phyloP scores from a whole-genome alignment of 2,329 filamentous ascomycete species.

The Fusarium multiceps region DNA sequence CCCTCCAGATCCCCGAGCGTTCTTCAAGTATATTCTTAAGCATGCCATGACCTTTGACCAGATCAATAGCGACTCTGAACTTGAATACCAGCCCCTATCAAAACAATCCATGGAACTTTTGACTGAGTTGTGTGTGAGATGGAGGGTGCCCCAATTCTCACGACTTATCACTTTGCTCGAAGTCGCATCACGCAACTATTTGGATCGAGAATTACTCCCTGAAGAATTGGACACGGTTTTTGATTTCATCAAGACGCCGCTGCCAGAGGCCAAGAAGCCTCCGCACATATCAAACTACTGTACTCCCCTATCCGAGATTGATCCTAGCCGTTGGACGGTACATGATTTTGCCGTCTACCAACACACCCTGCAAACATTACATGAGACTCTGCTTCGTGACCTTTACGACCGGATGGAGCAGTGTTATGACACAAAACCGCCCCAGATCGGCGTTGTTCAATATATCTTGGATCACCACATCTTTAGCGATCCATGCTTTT shows the following conservation, averaged over 20 bases:
- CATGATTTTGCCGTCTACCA: constrained; percentile 78
- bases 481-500: constrained; percentile 80
- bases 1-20: constrained; percentile 82
- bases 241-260: constrained; percentile 80
- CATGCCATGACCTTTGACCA: constrained; percentile 77
- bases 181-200: constrained; percentile 84
- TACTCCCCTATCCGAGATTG: constrained; percentile 65
- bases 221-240: constrained; percentile 88
- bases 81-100: constrained; percentile 69
- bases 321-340: constrained; percentile 72
- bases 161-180: constrained; percentile 85
- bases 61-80: constrained; percentile 64
- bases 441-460: constrained; percentile 82
- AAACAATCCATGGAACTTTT: constrained; percentile 84
- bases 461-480: constrained; percentile 85
- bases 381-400: constrained; percentile 87
- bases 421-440: constrained; percentile 89
- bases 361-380: constrained; percentile 76
- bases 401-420: constrained; percentile 88
- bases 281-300: constrained; percentile 65
- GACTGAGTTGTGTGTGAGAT: constrained; percentile 85
- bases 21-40: constrained; percentile 84
- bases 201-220: constrained; percentile 82
- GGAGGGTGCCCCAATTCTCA: constrained; percentile 88
- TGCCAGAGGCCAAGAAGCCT: constrained; percentile 72